Conservation (phyloP, 306 rosid species). For the Quercus rubra region DNA sequence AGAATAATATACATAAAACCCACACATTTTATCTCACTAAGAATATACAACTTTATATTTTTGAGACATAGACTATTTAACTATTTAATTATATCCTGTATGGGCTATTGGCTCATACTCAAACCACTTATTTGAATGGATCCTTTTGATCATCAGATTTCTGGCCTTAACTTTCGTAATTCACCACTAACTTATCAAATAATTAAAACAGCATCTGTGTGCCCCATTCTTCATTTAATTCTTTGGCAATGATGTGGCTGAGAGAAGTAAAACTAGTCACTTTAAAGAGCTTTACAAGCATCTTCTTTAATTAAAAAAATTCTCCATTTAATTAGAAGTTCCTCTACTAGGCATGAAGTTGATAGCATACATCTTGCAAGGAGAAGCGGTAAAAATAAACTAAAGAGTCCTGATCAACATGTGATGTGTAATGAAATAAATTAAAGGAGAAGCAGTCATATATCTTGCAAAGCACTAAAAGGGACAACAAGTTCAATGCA, state of each 20-base stretch:
- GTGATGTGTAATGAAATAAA: not conserved
- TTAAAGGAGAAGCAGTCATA: too few relatives aligned
- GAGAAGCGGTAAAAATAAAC: not conserved
- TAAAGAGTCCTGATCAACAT: constrained; percentile 1
- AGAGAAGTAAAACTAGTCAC: not conserved
- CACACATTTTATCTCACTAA: not conserved
- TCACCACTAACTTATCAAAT: not conserved
- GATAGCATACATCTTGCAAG: not conserved
- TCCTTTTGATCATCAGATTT: not conserved
- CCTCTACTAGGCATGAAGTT: not conserved
- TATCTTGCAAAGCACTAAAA: not conserved
- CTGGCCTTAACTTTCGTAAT: not conserved
- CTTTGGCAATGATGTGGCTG: not conserved
- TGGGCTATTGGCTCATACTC: not conserved
- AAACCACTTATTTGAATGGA: not conserved
- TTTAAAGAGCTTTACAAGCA: not conserved
- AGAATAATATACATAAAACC: not conserved
- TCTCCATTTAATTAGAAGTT: not conserved
- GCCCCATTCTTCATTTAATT: not conserved
- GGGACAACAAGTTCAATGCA: not conserved
- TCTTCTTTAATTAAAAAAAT: not conserved
- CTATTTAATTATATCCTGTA: not conserved
- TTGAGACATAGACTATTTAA: not conserved
- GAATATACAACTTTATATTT: not conserved
- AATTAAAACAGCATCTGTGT: not conserved